Conservation (phyloP, 768 basidiomycete genomes). For the Austroboletus eburneus region DNA sequence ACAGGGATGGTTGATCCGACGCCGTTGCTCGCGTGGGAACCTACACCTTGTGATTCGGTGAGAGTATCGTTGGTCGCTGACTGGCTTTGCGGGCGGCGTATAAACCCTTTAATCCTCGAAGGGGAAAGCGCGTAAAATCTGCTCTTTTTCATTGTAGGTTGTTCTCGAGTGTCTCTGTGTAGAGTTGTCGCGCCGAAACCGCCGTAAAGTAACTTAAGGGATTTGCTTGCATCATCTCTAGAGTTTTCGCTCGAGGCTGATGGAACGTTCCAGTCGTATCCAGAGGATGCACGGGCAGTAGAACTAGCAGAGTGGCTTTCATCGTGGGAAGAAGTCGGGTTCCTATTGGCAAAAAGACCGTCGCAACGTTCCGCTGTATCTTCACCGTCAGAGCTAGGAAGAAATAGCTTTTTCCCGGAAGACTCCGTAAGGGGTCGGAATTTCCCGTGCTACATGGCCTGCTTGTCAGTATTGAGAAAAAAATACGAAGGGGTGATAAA, state of each 20-base stretch:
- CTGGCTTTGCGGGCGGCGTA: no score
- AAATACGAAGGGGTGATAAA: constrained; percentile 2
- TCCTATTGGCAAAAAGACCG: background rate
- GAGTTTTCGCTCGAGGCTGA: constrained; percentile 6
- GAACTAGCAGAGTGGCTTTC: constrained; percentile 28
- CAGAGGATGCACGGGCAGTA: background rate
- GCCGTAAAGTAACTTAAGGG: background rate
- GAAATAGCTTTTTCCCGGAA: constrained; percentile 17
- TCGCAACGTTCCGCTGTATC: constrained; percentile 1
- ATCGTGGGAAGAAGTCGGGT: constrained; percentile 16
- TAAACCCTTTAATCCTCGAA: constrained; percentile 24
- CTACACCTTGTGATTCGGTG: background rate
- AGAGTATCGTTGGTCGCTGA: no score
- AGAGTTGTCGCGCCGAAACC: background rate
- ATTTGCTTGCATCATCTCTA: constrained; percentile 5
- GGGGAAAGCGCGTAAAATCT: constrained; percentile 17
- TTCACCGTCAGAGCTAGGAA: constrained; percentile 11
- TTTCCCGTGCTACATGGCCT: constrained; percentile 1
- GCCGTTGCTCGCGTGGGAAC: background rate
- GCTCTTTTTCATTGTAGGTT: constrained; percentile 1
- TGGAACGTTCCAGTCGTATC: constrained; percentile 3
- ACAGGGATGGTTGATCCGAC: background rate
- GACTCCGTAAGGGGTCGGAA: background rate
- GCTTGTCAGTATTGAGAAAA: constrained; percentile 9
- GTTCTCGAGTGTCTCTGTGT: background rate